Evolutionary conservation across 306 rosid species (phyloP).

Genomic region (Inga laurina): DNA sequence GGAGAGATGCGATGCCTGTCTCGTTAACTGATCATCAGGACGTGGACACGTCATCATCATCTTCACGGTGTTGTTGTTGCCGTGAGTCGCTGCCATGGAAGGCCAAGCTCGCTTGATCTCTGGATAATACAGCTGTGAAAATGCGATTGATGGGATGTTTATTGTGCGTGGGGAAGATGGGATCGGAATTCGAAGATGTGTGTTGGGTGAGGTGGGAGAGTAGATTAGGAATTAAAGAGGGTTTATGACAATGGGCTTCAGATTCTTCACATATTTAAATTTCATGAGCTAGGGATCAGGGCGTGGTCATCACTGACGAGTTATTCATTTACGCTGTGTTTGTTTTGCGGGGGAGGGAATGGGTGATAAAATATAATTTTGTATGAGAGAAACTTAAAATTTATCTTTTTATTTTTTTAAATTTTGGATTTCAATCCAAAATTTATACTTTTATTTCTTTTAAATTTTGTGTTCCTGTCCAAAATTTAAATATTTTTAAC

Average conservation of each 20-base stretch:
- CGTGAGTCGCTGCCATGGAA: constrained; percentile 2
- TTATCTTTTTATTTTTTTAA: too few relatives aligned
- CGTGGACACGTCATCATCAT: neutral
- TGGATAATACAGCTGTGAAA: too few relatives aligned
- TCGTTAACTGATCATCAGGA: neutral
- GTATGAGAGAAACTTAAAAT: too few relatives aligned
- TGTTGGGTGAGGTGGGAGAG: neutral
- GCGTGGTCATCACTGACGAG: neutral
- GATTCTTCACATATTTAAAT: neutral
- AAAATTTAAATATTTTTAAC: too few relatives aligned
- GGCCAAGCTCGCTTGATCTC: neutral
- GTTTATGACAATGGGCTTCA: neutral
- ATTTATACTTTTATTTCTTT: too few relatives aligned
- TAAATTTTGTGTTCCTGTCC: too few relatives aligned
- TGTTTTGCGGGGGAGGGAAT: too few relatives aligned
- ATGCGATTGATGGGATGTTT: neutral
- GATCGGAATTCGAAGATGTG: neutral
- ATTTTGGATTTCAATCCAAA: too few relatives aligned
- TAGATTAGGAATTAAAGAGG: neutral
- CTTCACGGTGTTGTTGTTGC: neutral
- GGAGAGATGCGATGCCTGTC: neutral
- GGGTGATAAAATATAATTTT: too few relatives aligned
- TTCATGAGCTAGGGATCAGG: neutral
- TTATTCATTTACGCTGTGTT: neutral
- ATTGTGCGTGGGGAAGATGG: neutral